Evolutionary conservation across 2,329 filamentous ascomycete species (phyloP).

Genomic region (Ophiocordyceps camponoti-leonardi): DNA sequence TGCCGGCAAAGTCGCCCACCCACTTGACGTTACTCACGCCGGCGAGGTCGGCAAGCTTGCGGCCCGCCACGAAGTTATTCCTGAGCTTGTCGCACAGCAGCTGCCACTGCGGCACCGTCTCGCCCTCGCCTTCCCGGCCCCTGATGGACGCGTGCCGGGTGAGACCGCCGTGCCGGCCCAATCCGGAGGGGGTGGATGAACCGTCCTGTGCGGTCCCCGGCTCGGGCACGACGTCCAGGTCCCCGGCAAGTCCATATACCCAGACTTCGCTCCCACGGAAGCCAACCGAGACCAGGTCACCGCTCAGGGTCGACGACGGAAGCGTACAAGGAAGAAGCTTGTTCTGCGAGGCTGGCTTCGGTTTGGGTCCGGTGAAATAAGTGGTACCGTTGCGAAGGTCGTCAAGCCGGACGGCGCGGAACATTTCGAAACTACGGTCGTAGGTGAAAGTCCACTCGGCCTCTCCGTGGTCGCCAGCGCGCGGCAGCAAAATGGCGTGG

Average conservation of each 20-base stretch:
- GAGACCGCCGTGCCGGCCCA: conserved; percentile 13
- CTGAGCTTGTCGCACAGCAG: conserved; percentile 48
- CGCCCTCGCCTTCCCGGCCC: conserved; percentile 11
- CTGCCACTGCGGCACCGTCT: conserved; percentile 48
- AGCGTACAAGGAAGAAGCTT: conserved; percentile 50
- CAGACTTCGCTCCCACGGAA: conserved; percentile 59
- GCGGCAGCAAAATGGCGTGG: conserved; percentile 50
- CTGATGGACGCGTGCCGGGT: conserved; percentile 15
- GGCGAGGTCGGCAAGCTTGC: conserved; percentile 44
- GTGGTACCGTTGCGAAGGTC: conserved; percentile 60
- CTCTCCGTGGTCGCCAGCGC: conserved; percentile 43
- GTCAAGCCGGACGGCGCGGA: conserved; percentile 59
- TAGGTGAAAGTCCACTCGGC: conserved; percentile 65
- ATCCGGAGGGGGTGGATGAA: conserved; percentile 6
- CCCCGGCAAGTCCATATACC: conserved; percentile 63
- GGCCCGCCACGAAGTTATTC: conserved; percentile 54
- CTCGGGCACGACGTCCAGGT: conserved; percentile 45
- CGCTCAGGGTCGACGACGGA: conserved; percentile 49
- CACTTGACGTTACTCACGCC: conserved; percentile 55
- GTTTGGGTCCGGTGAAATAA: conserved; percentile 58
- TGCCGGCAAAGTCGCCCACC: conserved; percentile 39
- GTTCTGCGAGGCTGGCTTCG: conserved; percentile 30
- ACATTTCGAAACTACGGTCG: conserved; percentile 59
- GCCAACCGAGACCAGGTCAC: conserved; percentile 56
- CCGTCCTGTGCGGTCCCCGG: conserved; percentile 9